phyloP scores from a whole-genome alignment of 768 basidiomycete species.

The Suillus spraguei region DNA sequence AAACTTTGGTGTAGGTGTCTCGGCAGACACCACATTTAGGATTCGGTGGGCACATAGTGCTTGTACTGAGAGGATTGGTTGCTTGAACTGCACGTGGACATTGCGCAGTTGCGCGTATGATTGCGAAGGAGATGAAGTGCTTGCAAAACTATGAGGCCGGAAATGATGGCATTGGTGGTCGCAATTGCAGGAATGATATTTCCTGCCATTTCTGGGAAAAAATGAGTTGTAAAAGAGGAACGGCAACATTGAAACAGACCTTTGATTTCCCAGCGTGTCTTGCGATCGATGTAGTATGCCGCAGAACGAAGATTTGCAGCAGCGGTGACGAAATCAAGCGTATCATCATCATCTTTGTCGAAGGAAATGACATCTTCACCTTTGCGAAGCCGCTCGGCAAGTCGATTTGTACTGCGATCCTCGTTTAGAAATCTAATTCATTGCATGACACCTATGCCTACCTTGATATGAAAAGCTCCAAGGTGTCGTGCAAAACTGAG shows the following conservation, averaged over 20 bases:
- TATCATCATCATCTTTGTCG: conserved; percentile 98
- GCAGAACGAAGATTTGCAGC: conserved; percentile 90
- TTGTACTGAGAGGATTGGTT: conserved; percentile 72
- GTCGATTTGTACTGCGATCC: conserved; percentile 66
- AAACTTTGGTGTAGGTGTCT: conserved; percentile 76
- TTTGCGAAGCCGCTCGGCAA: conserved; percentile 66
- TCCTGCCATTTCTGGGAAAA: conserved; percentile 89
- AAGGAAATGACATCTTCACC: conserved; percentile 80
- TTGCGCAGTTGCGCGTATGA: conserved; percentile 64
- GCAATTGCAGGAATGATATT: conserved; percentile 99
- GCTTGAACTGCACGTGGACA: conserved; percentile 81
- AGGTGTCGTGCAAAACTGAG: conserved; percentile 79
- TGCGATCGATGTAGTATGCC: conserved; percentile 85
- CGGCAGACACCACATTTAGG: conserved; percentile 82
- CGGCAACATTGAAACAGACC: conserved; percentile 46
- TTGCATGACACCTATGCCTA: conserved; percentile 31
- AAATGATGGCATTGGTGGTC: conserved; percentile 97
- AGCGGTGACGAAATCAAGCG: conserved; percentile 95
- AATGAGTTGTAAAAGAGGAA: neutral
- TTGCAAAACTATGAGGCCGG: conserved; percentile 93
- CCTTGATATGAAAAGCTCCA: conserved; percentile 87
- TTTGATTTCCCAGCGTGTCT: conserved; percentile 97
- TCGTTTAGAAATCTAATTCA: conserved; percentile 13
- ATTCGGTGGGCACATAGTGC: conserved; percentile 70
- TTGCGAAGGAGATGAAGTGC: conserved; percentile 80